These are phyloP conservation scores for Penicillium paneum DNA, from an alignment of 2,329 filamentous ascomycete genomes.

Conservation along the genomic window DNA sequence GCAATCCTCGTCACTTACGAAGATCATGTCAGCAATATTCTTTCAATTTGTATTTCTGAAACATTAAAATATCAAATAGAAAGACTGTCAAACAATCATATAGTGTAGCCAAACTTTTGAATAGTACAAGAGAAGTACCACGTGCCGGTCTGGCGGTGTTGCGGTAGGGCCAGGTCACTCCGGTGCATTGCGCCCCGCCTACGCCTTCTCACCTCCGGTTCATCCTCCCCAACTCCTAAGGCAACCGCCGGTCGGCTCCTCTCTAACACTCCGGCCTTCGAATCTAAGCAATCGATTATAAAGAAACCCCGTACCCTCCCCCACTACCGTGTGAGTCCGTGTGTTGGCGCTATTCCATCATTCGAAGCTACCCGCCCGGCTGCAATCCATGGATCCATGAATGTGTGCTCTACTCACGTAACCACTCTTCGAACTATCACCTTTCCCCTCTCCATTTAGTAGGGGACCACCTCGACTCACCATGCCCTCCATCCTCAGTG, in stretches of 20 bases:
- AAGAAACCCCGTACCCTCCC: not conserved
- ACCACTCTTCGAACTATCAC: slow-evolving; percentile 4
- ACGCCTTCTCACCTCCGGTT: slow-evolving; percentile 9
- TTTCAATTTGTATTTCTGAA: not conserved
- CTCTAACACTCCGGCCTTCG: slow-evolving; percentile 4
- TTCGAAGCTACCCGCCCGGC: slow-evolving; percentile 11
- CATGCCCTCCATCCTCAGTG: slow-evolving; percentile 69
- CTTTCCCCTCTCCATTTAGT: slow-evolving; percentile 3
- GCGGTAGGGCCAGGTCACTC: slow-evolving; percentile 15
- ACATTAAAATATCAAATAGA: not conserved
- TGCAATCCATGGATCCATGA: slow-evolving; percentile 1
- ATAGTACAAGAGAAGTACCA: slow-evolving; percentile 19
- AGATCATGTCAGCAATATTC: not conserved
- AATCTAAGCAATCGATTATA: not conserved
- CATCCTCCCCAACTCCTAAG: slow-evolving; percentile 14
- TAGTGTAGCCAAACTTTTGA: not conserved
- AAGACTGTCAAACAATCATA: not conserved
- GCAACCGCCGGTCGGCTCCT: slow-evolving; percentile 28
- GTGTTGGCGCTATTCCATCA: slow-evolving; percentile 14
- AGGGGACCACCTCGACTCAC: slow-evolving; percentile 19
- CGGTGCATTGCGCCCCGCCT: slow-evolving; percentile 16
- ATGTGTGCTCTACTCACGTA: slow-evolving; percentile 17
- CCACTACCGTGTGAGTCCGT: slow-evolving; percentile 6
- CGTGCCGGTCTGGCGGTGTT: slow-evolving; percentile 15
- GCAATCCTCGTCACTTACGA: not conserved